These are phyloP conservation scores for Linum trigynum DNA, from an alignment of 345 rosid species.

Conservation along the genomic window DNA sequence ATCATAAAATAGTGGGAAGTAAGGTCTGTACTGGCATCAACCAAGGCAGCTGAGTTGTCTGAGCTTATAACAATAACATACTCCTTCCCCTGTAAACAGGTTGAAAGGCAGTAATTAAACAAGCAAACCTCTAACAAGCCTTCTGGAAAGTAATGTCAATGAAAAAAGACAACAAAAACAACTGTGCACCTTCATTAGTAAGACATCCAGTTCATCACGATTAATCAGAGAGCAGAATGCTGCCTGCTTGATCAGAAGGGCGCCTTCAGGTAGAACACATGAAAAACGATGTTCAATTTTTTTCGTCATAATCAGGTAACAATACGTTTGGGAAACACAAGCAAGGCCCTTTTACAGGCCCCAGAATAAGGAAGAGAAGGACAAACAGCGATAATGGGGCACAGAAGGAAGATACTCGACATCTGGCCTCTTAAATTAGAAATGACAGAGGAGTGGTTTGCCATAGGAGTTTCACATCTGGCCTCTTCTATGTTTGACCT, in stretches of 20 bases:
- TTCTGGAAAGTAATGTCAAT: background rate
- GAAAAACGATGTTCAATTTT: background rate
- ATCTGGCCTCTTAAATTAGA: too few species aligned
- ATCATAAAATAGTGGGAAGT: background rate
- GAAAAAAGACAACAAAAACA: background rate
- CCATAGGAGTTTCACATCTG: too few species aligned
- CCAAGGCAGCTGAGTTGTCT: constrained; percentile 26
- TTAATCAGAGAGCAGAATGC: constrained; percentile 34
- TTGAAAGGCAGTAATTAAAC: background rate
- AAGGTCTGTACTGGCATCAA: constrained; percentile 53
- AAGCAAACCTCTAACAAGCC: too few species aligned
- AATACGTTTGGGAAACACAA: background rate
- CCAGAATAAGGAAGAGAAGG: too few species aligned
- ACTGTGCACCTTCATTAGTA: constrained; percentile 38
- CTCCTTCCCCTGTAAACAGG: constrained; percentile 50
- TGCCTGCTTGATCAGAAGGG: constrained; percentile 25
- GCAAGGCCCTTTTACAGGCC: too few species aligned
- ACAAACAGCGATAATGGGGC: background rate
- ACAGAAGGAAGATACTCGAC: too few species aligned
- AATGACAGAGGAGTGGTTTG: too few species aligned
- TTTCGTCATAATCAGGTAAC: background rate
- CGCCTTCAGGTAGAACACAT: constrained; percentile 19
- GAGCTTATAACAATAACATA: constrained; percentile 36
- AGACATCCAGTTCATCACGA: constrained; percentile 32
- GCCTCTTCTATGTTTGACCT: constrained; percentile 25